Base-by-base conservation (phyloP, 495 filamentous ascomycete species). In the Trichoderma asperelloides region DNA sequence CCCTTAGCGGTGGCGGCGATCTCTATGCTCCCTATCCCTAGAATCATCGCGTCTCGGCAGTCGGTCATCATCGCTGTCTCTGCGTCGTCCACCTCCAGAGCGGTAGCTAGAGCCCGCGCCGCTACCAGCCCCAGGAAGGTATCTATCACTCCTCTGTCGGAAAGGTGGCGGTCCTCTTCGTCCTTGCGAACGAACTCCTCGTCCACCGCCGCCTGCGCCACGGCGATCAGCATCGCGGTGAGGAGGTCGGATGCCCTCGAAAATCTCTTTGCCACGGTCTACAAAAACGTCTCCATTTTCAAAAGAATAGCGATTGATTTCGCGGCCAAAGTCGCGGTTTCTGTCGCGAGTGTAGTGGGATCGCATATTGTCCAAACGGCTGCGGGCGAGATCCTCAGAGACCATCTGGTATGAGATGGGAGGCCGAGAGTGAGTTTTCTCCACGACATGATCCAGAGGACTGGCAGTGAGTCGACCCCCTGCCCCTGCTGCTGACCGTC, bases 281-380 rank as follows among this genome's bases (percentile, higher is more conserved):
- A 96, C 89, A 60, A 96, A 82, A 0, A 74, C 57, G 68, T 88
- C 85, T 0, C 81, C 84, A 66, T 89, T 81, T 77, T 96, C 91
- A 71, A 96, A 97, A 0, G 87, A 89, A 74, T 89, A 94, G 39
- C 90, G 81, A 63, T 89, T 85, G 74, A 87, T 87, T 28, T 91
- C 86, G 51, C 86, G 86, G 45, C 86, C 86, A 33, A 85, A 78
- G 45, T 80, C 74, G 12, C 74, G 80, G 70, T 68, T 73, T 68
- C 69, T 76, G 73, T 72, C 79, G 55, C 71, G 83, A 72, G 77
- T 86, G 80, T 78, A 82, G 73, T 78, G 69, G 73, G 76, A 68
- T 79, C 84, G 68, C 63, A 97, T 84, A 57, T 81, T 82, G 62
- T 87, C 86, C 23, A 93, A 78, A n/a, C 93, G 86, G 62, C 82